These are phyloP conservation scores for Laguncularia racemosa DNA, from an alignment of 345 rosid species.

Conservation along the genomic window DNA sequence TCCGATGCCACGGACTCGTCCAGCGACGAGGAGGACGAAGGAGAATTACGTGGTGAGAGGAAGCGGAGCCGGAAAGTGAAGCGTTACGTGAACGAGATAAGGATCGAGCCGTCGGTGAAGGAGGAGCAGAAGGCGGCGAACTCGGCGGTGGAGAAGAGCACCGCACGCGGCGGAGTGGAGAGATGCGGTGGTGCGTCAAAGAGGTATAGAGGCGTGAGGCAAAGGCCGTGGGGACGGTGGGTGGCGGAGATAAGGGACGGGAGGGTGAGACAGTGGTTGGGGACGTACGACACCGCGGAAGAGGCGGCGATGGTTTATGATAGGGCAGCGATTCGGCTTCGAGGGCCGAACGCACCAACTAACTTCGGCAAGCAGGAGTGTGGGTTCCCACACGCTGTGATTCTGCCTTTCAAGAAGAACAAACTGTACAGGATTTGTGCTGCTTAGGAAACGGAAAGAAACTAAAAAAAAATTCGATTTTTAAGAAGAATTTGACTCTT, in stretches of 20 bases:
- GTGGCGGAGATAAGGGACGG: slow-evolving; percentile 38
- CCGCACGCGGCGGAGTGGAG: not conserved
- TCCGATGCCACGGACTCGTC: slow-evolving; percentile 38
- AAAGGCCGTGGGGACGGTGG: slow-evolving; percentile 41
- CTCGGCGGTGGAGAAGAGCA: slow-evolving; percentile 11
- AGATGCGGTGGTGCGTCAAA: slow-evolving; percentile 5
- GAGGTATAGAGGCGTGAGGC: slow-evolving; percentile 35
- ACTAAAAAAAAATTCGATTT: too few species aligned
- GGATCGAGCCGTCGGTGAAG: slow-evolving; percentile 13
- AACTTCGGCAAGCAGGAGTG: slow-evolving; percentile 24
- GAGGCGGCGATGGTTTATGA: slow-evolving; percentile 36
- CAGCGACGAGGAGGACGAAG: slow-evolving; percentile 19
- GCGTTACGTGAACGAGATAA: slow-evolving; percentile 25
- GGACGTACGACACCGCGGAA: slow-evolving; percentile 35
- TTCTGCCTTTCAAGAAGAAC: slow-evolving; percentile 22
- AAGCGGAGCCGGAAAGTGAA: slow-evolving; percentile 13
- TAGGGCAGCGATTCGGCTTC: slow-evolving; percentile 22
- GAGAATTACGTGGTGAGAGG: not conserved
- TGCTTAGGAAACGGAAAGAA: too few species aligned
- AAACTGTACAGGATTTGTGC: slow-evolving; percentile 24
- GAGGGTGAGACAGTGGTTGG: slow-evolving; percentile 25
- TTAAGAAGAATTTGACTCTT: not conserved
- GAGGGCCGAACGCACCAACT: slow-evolving; percentile 28
- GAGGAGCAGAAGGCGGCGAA: slow-evolving; percentile 1
- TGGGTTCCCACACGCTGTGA: slow-evolving; percentile 9